Evolutionary conservation across 306 rosid species (phyloP).

Genomic region (Aeschynomene evenia): DNA sequence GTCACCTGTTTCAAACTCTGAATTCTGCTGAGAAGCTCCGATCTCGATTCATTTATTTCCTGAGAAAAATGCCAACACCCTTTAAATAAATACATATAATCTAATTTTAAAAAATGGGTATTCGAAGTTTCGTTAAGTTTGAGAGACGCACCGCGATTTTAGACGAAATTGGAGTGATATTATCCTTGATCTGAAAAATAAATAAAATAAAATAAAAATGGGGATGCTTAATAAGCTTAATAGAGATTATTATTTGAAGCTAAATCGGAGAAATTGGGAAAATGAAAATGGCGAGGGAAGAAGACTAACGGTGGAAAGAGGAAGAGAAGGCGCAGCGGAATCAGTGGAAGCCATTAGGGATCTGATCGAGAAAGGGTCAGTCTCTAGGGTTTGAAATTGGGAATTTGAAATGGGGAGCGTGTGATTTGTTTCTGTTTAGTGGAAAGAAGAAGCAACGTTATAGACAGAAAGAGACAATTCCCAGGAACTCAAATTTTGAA

Average conservation of each 20-base stretch:
- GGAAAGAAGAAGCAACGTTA: neutral
- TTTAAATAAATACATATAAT: neutral
- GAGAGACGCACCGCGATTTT: constrained; percentile 58
- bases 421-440: neutral
- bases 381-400: constrained; percentile 31
- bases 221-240: neutral
- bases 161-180: constrained; percentile 58
- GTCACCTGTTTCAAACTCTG: constrained; percentile 83
- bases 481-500: no score
- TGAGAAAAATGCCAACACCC: constrained; percentile 32
- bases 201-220: neutral
- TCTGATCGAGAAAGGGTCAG: neutral
- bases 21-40: constrained; percentile 79
- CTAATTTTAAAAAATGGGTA: neutral
- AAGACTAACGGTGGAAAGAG: constrained; percentile 34
- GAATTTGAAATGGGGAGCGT: constrained; percentile 22
- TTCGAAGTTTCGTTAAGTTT: neutral
- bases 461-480: no score
- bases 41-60: constrained; percentile 90
- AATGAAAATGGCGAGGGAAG: neutral
- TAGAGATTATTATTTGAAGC: neutral
- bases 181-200: constrained; percentile 65
- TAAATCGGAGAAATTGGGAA: neutral
- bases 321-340: constrained; percentile 34
- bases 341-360: constrained; percentile 42